phyloP scores from a whole-genome alignment of 371 early-diverging fungal genomes.

The Umbelopsis sp. region DNA sequence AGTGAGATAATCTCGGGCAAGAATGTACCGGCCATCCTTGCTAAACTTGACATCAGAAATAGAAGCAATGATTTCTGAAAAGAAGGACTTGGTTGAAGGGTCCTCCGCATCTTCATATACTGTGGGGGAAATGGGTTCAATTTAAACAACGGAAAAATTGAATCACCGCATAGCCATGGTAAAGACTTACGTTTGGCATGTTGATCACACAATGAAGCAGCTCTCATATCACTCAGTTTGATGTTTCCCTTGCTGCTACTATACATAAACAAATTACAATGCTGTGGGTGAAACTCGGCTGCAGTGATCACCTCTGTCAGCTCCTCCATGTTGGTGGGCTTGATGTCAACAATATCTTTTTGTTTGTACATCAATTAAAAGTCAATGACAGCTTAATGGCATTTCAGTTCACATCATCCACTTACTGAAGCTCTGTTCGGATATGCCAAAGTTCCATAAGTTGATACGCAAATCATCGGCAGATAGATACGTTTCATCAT shows the following conservation, averaged over 20 bases:
- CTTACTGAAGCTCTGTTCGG: slow-evolving; percentile 83
- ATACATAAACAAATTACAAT: slow-evolving; percentile 91
- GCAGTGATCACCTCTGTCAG: slow-evolving; percentile 95
- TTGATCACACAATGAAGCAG: slow-evolving; percentile 83
- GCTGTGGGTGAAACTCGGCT: slow-evolving; percentile 88
- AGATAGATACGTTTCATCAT: slow-evolving; percentile 88
- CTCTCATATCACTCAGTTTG: slow-evolving; percentile 89
- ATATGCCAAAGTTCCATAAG: slow-evolving; percentile 88
- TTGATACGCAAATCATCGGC: slow-evolving; percentile 96
- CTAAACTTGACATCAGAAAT: slow-evolving; percentile 96
- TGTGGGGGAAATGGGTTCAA: slow-evolving; percentile 25
- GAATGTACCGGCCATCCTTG: slow-evolving; percentile 93
- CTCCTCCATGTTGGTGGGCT: slow-evolving; percentile 95
- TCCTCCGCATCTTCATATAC: slow-evolving; percentile 96
- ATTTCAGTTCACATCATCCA: background rate
- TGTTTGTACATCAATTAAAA: no score
- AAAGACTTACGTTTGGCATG: slow-evolving; percentile 66
- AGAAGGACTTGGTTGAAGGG: slow-evolving; percentile 91
- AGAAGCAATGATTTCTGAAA: slow-evolving; percentile 98
- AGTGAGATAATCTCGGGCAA: slow-evolving; percentile 96
- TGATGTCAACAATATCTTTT: slow-evolving; percentile 91
- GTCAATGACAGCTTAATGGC: background rate
- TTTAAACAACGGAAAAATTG: no score
- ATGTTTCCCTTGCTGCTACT: slow-evolving; percentile 92
- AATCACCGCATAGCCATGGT: background rate